Evolutionary conservation across 441 rosid genomes (phyloP).

Genomic region (Geranium incanum): DNA sequence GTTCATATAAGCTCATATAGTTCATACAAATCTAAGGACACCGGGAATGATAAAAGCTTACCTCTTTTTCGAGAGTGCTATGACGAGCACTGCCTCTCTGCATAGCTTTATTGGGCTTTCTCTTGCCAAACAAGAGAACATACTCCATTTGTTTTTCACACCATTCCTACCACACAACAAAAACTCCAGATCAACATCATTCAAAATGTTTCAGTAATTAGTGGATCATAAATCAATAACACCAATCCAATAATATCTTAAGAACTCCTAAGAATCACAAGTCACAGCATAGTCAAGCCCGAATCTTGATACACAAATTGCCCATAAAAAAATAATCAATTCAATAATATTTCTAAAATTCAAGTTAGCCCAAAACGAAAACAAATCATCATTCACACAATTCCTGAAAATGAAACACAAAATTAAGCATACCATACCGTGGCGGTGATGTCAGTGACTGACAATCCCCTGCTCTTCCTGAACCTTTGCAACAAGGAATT

Average conservation of each 20-base stretch:
- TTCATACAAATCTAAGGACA: not conserved
- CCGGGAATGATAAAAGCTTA: conserved; percentile 14
- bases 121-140: conserved; percentile 35
- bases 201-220: not conserved
- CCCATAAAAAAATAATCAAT: too few relatives aligned
- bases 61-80: conserved; percentile 65
- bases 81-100: conserved; percentile 68
- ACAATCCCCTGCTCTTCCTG: conserved; percentile 46
- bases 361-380: not conserved
- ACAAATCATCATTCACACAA: not conserved
- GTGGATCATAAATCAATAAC: too few relatives aligned
- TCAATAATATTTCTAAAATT: too few relatives aligned
- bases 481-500: conserved; percentile 38
- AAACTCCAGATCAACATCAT: not conserved
- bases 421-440: conserved; percentile 32
- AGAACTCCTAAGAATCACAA: too few relatives aligned
- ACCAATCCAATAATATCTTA: too few relatives aligned
- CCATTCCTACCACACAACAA: conserved; percentile 54
- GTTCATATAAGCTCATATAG: too few relatives aligned
- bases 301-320: too few relatives aligned
- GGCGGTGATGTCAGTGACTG: conserved; percentile 61
- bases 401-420: not conserved
- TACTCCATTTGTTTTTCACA: conserved; percentile 78
- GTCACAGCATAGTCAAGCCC: too few relatives aligned
- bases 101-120: conserved; percentile 51